Conservation (phyloP, 495 filamentous ascomycete genomes). For the Aspergillus saccharolyticus region DNA sequence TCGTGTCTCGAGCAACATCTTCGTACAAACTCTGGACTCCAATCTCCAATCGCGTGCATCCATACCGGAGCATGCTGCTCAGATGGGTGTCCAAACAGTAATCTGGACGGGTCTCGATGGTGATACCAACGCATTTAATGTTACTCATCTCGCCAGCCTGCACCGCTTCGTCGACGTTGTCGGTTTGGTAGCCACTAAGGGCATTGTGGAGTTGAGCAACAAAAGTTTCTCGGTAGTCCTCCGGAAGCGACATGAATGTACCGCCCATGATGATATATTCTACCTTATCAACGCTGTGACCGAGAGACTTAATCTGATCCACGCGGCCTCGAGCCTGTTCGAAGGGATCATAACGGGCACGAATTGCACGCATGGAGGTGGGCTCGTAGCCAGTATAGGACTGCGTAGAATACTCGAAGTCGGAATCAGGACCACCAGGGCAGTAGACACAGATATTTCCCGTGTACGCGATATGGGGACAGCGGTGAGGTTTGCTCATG, state of each 20-base stretch:
- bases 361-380: constrained; percentile 96
- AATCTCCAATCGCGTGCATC: constrained; percentile 89
- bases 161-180: constrained; percentile 92
- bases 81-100: constrained; percentile 93
- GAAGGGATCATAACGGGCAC: constrained; percentile 95
- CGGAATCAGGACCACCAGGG: constrained; percentile 92
- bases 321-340: constrained; percentile 95
- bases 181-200: constrained; percentile 84
- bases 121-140: constrained; percentile 96
- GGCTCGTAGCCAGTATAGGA: constrained; percentile 98
- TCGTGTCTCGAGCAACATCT: constrained; percentile 96
- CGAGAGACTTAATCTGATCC: constrained; percentile 90
- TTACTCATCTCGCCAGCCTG: constrained; percentile 86
- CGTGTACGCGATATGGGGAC: constrained; percentile 95
- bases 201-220: constrained; percentile 96
- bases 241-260: constrained; percentile 94
- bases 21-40: constrained; percentile 97
- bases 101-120: constrained; percentile 94
- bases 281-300: constrained; percentile 96
- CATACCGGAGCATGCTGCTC: constrained; percentile 90
- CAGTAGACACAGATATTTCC: constrained; percentile 99
- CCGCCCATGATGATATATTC: constrained; percentile 99
- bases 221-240: constrained; percentile 84
- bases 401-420: constrained; percentile 98
- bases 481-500: constrained; percentile 98